Base-by-base conservation (phyloP, 2,329 filamentous ascomycete genomes). In the Biscogniauxia marginata region DNA sequence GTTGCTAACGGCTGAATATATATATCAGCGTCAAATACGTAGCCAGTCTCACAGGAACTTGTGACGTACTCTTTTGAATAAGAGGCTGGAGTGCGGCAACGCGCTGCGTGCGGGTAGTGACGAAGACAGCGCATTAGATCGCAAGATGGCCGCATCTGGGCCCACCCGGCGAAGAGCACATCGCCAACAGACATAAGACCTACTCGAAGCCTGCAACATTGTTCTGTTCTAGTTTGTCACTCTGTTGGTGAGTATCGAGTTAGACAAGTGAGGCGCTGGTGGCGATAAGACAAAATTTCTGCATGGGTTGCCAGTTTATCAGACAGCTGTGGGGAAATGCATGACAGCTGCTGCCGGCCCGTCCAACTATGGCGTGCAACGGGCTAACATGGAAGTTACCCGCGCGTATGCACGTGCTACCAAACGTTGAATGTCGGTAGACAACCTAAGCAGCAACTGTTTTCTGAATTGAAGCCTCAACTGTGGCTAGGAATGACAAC, bases 161-260 rank as follows among this genome's bases (percentile, higher is more conserved):
- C 54, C 22, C 20, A 56, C 20, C n/a, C 52, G 61, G 53, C 58
- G 61, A 46, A 48, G 55, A 19, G 65, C 59, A 56, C 70, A 72
- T 52, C 61, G 62, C 70, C 70, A 71, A 49, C 70, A 72, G 19
- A 71, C 60, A 52, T 66, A 71, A 4, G 68, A 63, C 46, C 58
- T 63, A 52, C 57, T 61, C 18, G 70, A 67, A 45, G 60, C 63
- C 54, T 64, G 64, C 20, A 71, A 51, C 69, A 72, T 71, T 19
- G 13, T 8, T 22, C 65, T 4, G 24, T 44, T 11, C 18, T 47
- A 22, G n/a, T 25, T 16, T 46, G n/a, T 24, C 43, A 34, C n/a
- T 23, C 9, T 22, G 30, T n/a, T 30, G 16, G 48, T 7, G 13
- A 20, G 21, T 20, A 25, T 3, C 7, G n/a, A n/a, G n/a, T n/a